Evolutionary conservation across 305 asterid genomes (phyloP).

Genomic region (Ajuga reptans): DNA sequence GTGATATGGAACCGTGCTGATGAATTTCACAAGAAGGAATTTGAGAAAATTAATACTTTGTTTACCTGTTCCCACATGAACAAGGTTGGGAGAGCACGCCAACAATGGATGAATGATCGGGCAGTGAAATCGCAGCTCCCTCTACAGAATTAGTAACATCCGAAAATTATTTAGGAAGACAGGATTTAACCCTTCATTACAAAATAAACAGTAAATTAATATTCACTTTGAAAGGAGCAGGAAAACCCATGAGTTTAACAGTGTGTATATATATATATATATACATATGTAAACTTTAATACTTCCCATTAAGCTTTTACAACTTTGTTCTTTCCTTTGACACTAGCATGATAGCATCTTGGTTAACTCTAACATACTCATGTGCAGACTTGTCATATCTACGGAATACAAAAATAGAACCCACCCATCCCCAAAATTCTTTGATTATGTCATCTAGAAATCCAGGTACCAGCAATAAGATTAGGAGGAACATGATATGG

Average conservation of each 20-base stretch:
- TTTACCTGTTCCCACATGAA: conserved; percentile 77
- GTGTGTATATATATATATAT: not conserved
- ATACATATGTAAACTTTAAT: not conserved
- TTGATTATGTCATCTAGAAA: conserved; percentile 23
- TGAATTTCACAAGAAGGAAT: conserved; percentile 10
- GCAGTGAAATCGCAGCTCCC: conserved; percentile 58
- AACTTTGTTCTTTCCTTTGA: conserved; percentile 1
- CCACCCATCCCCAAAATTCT: not conserved
- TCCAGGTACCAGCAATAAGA: conserved; percentile 65
- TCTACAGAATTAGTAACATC: conserved; percentile 41
- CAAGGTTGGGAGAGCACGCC: conserved; percentile 84
- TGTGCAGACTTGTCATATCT: not conserved
- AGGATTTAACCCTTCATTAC: not conserved
- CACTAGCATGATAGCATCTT: not conserved
- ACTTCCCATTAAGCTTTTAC: conserved; percentile 13
- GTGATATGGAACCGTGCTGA: not conserved
- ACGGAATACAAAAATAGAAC: too few species aligned
- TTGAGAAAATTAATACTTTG: not conserved
- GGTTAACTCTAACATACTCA: not conserved
- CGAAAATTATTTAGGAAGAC: conserved; percentile 5
- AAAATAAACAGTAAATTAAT: conserved; percentile 4
- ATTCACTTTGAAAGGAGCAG: conserved; percentile 8
- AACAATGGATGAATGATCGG: conserved; percentile 66
- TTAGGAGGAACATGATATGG: conserved; percentile 77
- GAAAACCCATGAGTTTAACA: conserved; percentile 6